Evolutionary conservation across 108 stramenopile species (phyloP).

Genomic region (Pseudonitzschia multiseries): DNA sequence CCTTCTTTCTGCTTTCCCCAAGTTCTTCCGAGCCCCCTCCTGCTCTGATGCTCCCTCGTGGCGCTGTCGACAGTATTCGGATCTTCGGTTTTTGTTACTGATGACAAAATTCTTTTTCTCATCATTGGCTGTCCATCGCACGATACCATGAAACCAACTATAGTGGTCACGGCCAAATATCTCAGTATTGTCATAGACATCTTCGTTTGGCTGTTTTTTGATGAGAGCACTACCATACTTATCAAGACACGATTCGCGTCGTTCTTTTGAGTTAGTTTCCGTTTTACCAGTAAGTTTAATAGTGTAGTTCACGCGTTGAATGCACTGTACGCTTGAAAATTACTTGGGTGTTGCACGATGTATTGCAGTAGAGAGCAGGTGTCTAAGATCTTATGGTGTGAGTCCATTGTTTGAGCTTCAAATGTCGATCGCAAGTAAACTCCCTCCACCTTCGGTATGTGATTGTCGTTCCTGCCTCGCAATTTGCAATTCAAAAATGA

Average conservation of each 20-base stretch:
- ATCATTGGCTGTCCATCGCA: conserved; percentile 3
- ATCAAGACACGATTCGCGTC: not conserved
- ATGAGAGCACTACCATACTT: not conserved
- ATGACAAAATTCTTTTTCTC: not conserved
- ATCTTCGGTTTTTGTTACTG: conserved; percentile 2
- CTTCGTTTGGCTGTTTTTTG: not conserved
- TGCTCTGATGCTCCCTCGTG: not conserved
- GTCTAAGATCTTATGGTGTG: not conserved
- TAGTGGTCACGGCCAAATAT: not conserved
- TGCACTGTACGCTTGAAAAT: too few relatives aligned
- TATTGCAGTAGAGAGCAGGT: too few relatives aligned
- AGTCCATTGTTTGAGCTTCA: not conserved
- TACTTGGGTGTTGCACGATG: too few relatives aligned
- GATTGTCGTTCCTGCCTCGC: not conserved
- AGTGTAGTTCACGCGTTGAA: too few relatives aligned
- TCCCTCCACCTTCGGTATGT: not conserved
- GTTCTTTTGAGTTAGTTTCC: not conserved
- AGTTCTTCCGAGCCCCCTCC: not conserved
- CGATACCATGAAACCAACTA: not conserved
- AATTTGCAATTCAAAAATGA: not conserved
- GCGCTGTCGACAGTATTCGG: not conserved
- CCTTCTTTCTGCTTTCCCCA: not conserved
- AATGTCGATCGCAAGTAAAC: not conserved
- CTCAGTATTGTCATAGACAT: not conserved
- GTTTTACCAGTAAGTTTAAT: not conserved